Percentiles rank a stretch among this genome's conserved stretches.
These are phyloP conservation scores for Arthrobotrys pseudoclavata DNA, from an alignment of 2,329 filamentous ascomycete genomes.

Conservation along the genomic window DNA sequence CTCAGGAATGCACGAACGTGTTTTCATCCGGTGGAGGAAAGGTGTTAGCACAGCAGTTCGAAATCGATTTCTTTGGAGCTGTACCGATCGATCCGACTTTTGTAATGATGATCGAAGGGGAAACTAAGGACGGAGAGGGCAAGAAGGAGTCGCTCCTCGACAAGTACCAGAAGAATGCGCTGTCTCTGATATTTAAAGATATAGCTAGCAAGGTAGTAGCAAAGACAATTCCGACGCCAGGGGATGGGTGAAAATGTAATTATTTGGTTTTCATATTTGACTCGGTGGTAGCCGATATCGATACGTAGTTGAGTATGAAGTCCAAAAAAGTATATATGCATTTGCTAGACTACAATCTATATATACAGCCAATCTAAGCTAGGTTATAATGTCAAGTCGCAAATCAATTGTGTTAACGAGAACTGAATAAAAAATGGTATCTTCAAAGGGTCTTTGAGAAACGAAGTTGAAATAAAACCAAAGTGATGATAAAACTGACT, in stretches of 20 bases:
- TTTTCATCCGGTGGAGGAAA: slow-evolving; percentile 92
- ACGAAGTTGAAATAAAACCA: slow-evolving; percentile 21
- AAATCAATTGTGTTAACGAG: slow-evolving; percentile 15
- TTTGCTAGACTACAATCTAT: slow-evolving; percentile 59
- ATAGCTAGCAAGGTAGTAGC: slow-evolving; percentile 73
- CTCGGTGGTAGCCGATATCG: background rate
- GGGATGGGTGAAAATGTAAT: background rate
- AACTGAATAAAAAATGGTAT: slow-evolving; percentile 48
- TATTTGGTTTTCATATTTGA: background rate
- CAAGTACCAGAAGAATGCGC: slow-evolving; percentile 80
- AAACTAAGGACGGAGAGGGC: slow-evolving; percentile 66
- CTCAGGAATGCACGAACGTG: slow-evolving; percentile 85
- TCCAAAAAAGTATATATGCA: slow-evolving; percentile 28
- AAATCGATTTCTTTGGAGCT: slow-evolving; percentile 84
- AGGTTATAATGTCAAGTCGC: slow-evolving; percentile 2
- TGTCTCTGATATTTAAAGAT: slow-evolving; percentile 76
- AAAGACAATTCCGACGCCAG: slow-evolving; percentile 60
- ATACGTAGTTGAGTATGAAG: background rate
- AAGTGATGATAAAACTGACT: slow-evolving; percentile 16
- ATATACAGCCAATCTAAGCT: slow-evolving; percentile 50
- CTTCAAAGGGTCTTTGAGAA: slow-evolving; percentile 37
- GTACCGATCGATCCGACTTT: slow-evolving; percentile 96
- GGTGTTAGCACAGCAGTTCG: slow-evolving; percentile 88
- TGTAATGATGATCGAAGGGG: slow-evolving; percentile 84
- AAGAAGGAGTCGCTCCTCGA: slow-evolving; percentile 72